Evolutionary conservation across 768 basidiomycete genomes (phyloP), one percentile per base, ranked within the genome.

Genomic region (Termitomyces sp.): DNA sequence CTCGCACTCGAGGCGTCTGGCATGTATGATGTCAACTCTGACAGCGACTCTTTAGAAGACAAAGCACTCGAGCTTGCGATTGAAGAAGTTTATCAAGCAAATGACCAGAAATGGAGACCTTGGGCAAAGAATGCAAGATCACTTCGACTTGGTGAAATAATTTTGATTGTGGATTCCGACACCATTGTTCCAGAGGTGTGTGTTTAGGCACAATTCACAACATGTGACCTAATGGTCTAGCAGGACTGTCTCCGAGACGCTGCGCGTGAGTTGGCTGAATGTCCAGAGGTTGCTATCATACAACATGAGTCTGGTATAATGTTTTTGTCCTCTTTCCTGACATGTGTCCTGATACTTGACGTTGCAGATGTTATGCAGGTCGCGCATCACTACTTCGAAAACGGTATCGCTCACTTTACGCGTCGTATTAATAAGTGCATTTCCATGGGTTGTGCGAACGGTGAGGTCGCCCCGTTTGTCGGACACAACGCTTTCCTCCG

Each of bases 201-300:
- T 44, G 12, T 11, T 15, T 37, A 36, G 24, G 5, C 6, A 44
- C 5, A 31, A 58, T 31, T 45, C 5, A 44, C 5, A n/a, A 33
- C n/a, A n/a, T 45, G 20, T 36, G 44, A 46, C 41, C 42, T 42
- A 53, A 59, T 22, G 46, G 31, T 7, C 54, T n/a, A 54, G n/a
- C 27, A 88, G 78, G 94, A 95, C 69, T 95, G 92, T 69, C 86
- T 96, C 70, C 81, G 91, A 57, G 93, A 95, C 74, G 93, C 93
- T 0, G 93, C 91, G 6, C 84, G 90, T 41, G 93, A 96, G 69
- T 79, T 96, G 59, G 76, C 83, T 18, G 87, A 89, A 71, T 88
- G 87, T 63, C 91, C 89, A 0, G 87, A 93, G 46, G 84, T 94
- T 34, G 91, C 85, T 1, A 93, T 96, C 73, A 88, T 96, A 55